phyloP scores from a whole-genome alignment of 2,329 filamentous ascomycete species.

The Penicillium sp. region DNA sequence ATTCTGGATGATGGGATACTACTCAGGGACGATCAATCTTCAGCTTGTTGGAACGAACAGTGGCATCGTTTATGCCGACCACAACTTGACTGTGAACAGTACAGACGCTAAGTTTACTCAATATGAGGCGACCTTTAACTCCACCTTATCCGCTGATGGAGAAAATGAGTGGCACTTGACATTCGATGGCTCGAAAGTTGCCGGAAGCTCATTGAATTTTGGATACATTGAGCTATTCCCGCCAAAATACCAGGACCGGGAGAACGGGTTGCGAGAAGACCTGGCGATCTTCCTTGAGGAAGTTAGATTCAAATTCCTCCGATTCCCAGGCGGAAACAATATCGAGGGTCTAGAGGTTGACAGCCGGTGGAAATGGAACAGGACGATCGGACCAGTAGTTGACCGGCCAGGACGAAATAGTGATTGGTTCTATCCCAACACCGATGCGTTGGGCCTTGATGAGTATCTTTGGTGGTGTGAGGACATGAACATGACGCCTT shows the following conservation, averaged over 20 bases:
- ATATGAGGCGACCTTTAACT: conserved; percentile 25
- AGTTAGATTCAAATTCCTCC: conserved; percentile 59
- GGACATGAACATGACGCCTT: conserved; percentile 58
- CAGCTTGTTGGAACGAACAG: conserved; percentile 26
- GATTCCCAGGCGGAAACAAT: conserved; percentile 67
- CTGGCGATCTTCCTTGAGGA: conserved; percentile 55
- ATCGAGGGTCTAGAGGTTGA: conserved; percentile 40
- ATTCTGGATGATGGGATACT: conserved; percentile 35
- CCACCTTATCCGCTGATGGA: conserved; percentile 20
- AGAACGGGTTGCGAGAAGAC: conserved; percentile 59
- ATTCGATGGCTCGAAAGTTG: conserved; percentile 24
- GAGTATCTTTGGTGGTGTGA: conserved; percentile 64
- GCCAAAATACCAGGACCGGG: conserved; percentile 26
- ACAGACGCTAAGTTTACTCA: conserved; percentile 17
- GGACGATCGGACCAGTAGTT: conserved; percentile 42
- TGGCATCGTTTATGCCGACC: conserved; percentile 26
- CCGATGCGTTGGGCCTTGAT: conserved; percentile 59
- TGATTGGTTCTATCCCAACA: conserved; percentile 62
- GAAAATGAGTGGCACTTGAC: conserved; percentile 32
- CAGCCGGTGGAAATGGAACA: conserved; percentile 42
- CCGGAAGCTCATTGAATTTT: conserved; percentile 23
- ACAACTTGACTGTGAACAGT: conserved; percentile 28
- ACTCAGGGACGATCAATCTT: conserved; percentile 25
- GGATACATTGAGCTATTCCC: conserved; percentile 29
- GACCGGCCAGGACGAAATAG: conserved; percentile 56